Evolutionary conservation across 805 yeast species (phyloP).

Genomic region (Cyberlindnera japonica): DNA sequence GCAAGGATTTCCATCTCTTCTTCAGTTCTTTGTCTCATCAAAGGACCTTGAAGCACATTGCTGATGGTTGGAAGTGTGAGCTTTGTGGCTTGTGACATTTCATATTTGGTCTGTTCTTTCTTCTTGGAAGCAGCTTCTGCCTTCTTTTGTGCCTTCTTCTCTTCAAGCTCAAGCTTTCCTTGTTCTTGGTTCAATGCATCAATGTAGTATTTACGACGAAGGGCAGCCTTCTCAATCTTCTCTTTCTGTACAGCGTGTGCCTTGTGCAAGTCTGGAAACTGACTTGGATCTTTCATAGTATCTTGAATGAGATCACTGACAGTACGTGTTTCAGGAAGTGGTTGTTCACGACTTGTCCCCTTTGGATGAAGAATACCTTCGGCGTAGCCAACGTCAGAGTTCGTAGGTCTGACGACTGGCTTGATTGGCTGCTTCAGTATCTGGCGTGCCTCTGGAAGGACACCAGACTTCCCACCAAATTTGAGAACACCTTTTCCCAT

Average conservation of each 20-base stretch:
- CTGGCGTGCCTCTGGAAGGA: conserved; percentile 73
- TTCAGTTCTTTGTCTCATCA: conserved; percentile 67
- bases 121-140: conserved; percentile 27
- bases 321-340: conserved; percentile 48
- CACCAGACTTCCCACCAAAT: conserved; percentile 66
- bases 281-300: conserved; percentile 47
- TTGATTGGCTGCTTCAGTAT: conserved; percentile 61
- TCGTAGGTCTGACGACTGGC: conserved; percentile 40
- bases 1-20: conserved; percentile 59
- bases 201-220: conserved; percentile 68
- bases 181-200: conserved; percentile 47
- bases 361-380: conserved; percentile 65
- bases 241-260: conserved; percentile 26
- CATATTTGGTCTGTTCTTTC: conserved; percentile 37
- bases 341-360: conserved; percentile 55
- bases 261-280: conserved; percentile 23
- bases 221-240: conserved; percentile 43
- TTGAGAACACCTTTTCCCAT: conserved; percentile 48
- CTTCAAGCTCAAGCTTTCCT: conserved; percentile 32
- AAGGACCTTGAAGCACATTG: conserved; percentile 58
- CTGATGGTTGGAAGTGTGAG: conserved; percentile 81
- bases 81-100: conserved; percentile 45
- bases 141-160: conserved; percentile 28
- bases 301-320: conserved; percentile 56
- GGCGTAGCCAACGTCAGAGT: conserved; percentile 63